These are phyloP conservation scores for Saturnispora zaruensis DNA, from an alignment of 805 yeast species.

Conservation along the genomic window DNA sequence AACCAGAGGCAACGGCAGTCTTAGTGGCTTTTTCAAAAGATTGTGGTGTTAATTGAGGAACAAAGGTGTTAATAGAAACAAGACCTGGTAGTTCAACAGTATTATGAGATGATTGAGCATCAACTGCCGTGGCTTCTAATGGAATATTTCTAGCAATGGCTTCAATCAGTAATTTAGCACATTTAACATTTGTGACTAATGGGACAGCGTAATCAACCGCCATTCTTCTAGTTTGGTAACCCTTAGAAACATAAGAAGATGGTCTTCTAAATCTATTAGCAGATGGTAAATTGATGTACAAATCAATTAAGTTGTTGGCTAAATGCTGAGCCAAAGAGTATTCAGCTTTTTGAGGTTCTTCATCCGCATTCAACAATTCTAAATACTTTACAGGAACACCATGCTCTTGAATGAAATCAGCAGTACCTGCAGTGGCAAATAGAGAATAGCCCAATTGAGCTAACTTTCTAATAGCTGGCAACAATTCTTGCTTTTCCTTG, in stretches of 20 bases:
- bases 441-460: constrained; percentile 79
- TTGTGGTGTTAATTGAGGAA: constrained; percentile 51
- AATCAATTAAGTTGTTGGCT: constrained; percentile 92
- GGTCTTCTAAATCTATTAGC: constrained; percentile 97
- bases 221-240: constrained; percentile 98
- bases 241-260: constrained; percentile 94
- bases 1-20: constrained; percentile 73
- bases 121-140: constrained; percentile 67
- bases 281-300: constrained; percentile 95
- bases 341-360: constrained; percentile 75
- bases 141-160: constrained; percentile 69
- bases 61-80: constrained; percentile 70
- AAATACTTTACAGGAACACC: constrained; percentile 89
- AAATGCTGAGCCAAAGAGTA: constrained; percentile 93
- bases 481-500: constrained; percentile 89
- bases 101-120: constrained; percentile 84
- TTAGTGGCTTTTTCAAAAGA: constrained; percentile 64
- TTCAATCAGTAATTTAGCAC: constrained; percentile 91
- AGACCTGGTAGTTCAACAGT: constrained; percentile 81
- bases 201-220: constrained; percentile 99
- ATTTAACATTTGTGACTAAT: constrained; percentile 91
- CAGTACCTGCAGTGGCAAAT: constrained; percentile 98
- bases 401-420: constrained; percentile 95
- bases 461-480: constrained; percentile 78
- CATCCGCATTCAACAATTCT: constrained; percentile 70